Percentiles rank a stretch among this genome's conserved stretches.
phyloP scores from a whole-genome alignment of 2,329 filamentous ascomycete species.

The Cladophialophora yegresii region DNA sequence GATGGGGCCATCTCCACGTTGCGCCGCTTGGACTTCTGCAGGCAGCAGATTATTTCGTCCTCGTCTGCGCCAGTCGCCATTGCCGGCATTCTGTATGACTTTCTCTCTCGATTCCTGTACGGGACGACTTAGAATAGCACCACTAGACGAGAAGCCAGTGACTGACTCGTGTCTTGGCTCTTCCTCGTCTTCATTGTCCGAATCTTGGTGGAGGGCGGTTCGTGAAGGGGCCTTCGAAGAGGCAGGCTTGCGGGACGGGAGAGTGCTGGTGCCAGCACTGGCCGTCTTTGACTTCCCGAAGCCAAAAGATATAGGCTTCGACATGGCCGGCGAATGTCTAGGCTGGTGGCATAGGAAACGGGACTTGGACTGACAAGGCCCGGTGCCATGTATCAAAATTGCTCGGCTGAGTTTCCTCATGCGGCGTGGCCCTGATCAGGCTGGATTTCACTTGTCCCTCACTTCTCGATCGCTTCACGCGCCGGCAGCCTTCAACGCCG shows the following conservation, averaged over 20 bases:
- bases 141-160: constrained; percentile 53
- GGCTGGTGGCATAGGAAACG: background rate
- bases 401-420: constrained; percentile 4
- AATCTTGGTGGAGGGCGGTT: constrained; percentile 45
- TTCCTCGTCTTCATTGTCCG: constrained; percentile 52
- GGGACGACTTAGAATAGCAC: constrained; percentile 50
- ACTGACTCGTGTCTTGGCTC: constrained; percentile 51
- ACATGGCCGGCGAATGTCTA: constrained; percentile 24
- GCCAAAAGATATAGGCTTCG: constrained; percentile 37
- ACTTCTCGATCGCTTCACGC: background rate
- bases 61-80: constrained; percentile 52
- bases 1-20: constrained; percentile 42
- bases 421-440: background rate
- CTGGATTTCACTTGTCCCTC: constrained; percentile 4
- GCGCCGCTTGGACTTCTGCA: constrained; percentile 53
- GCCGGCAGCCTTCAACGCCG: background rate
- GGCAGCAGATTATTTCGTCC: constrained; percentile 60
- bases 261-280: background rate
- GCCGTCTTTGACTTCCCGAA: constrained; percentile 35
- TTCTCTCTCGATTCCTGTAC: constrained; percentile 43
- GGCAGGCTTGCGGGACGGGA: constrained; percentile 18
- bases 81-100: constrained; percentile 66
- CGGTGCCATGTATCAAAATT: constrained; percentile 1
- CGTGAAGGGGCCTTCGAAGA: constrained; percentile 10
- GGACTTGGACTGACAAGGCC: background rate